Conservation (phyloP, 441 rosid genomes). For the Bocquillonia castaneifolia region DNA sequence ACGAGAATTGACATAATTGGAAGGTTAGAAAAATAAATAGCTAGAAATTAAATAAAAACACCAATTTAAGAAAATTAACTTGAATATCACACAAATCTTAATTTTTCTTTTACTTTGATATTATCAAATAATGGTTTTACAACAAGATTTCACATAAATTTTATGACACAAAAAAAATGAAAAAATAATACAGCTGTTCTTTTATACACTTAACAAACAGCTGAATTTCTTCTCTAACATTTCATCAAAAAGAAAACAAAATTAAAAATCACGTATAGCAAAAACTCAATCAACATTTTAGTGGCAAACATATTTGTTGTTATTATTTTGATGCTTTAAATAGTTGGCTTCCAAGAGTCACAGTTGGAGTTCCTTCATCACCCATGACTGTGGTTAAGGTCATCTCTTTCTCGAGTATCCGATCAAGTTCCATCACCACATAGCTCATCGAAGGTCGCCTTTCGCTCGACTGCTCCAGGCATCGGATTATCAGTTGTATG, state of each 20-base stretch:
- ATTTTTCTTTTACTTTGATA: slow-evolving; percentile 27
- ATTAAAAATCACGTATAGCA: slow-evolving; percentile 12
- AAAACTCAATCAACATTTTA: slow-evolving; percentile 24
- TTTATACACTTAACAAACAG: slow-evolving; percentile 83
- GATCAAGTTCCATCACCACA: slow-evolving; percentile 46
- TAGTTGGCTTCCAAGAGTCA: slow-evolving; percentile 54
- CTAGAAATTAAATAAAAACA: neutral
- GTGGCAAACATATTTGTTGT: slow-evolving; percentile 19
- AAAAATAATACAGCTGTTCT: slow-evolving; percentile 56
- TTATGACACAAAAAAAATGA: slow-evolving; percentile 31
- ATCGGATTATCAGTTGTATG: slow-evolving; percentile 36
- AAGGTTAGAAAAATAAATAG: too few relatives aligned
- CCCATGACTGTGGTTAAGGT: slow-evolving; percentile 49
- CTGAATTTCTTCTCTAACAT: slow-evolving; percentile 44
- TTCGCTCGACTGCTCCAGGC: slow-evolving; percentile 40
- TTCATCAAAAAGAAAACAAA: slow-evolving; percentile 2
- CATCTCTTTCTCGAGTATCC: slow-evolving; percentile 48
- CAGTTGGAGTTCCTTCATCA: slow-evolving; percentile 43
- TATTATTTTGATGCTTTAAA: slow-evolving; percentile 38
- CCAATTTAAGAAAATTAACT: neutral
- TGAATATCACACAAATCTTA: slow-evolving; percentile 29
- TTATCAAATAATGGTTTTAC: slow-evolving; percentile 36
- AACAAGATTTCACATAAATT: slow-evolving; percentile 29
- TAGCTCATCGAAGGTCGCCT: slow-evolving; percentile 45
- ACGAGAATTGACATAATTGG: too few relatives aligned